Base-by-base conservation (phyloP, 331 rosid species). In the Saraca asoca region DNA sequence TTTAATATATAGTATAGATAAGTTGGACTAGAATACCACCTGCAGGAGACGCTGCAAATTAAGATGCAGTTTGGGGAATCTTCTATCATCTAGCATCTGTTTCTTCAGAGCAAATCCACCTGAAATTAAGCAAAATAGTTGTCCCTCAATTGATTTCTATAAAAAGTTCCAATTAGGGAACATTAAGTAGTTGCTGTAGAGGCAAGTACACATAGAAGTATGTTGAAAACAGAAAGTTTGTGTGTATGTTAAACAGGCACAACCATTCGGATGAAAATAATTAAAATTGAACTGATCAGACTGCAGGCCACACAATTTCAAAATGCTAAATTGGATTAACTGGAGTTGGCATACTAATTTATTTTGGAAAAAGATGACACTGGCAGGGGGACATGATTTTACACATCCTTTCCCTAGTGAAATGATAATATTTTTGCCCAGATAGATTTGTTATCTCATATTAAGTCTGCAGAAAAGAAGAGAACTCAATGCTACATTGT, bases 41-140 rank as follows among this genome's bases (percentile, higher is more conserved):
- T 94, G 99, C 66, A 94, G 75, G 62, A 94, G 95, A 34, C 99
- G 92, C 89, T 90, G 97, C 83, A 94, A 81, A 72, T 94, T 74
- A 72, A 90, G 85, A 81, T 94, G 91, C 81, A 94, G 81, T 74
- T 94, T 94, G 50, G 99, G 96, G 73, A 94, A 94, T 88, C 92
- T 85, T 85, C 99, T 83, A 51, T 94, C 99, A 79, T 94, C 99
- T 33, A 94, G 82, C 99, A 94, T 90, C 85, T 90, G 88, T 78
- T 94, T 94, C 85, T 90, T 90, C 80, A 88, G 75, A 63, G 84
- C 83, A 77, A 83, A 80, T 68, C 96, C 96, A 73, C 96, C 97
- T 90, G 72, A 41, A 77, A 71, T 43, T 12, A 60, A 57, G 46
- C 54, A 70, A 61, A 82, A 57, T 20, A 65, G 48, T 51, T 38